Evolutionary conservation across 2,329 filamentous ascomycete genomes (phyloP).

Genomic region (Fusarium sp.): DNA sequence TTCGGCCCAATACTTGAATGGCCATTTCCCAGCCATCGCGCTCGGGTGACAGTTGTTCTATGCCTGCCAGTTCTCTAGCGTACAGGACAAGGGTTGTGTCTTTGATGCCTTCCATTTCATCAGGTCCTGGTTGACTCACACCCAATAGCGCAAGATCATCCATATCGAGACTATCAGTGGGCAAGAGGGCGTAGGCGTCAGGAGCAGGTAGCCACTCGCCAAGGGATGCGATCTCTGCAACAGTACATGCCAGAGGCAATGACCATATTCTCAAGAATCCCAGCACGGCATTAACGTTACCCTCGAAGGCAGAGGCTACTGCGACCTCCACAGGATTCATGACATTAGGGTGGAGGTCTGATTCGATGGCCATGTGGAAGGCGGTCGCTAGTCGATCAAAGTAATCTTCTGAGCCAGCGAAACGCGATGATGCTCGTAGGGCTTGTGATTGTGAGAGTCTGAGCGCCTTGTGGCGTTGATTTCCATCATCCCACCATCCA

Average conservation of each 20-base stretch:
- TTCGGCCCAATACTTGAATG: conserved; percentile 82
- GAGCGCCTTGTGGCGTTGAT: conserved; percentile 60
- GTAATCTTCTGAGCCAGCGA: conserved; percentile 75
- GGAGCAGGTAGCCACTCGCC: conserved; percentile 80
- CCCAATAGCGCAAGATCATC: conserved; percentile 88
- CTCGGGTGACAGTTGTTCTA: conserved; percentile 62
- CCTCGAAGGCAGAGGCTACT: conserved; percentile 85
- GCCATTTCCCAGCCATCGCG: conserved; percentile 91
- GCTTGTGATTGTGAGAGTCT: conserved; percentile 58
- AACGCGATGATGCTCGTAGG: conserved; percentile 56
- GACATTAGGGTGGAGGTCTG: conserved; percentile 82
- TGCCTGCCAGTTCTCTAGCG: conserved; percentile 74
- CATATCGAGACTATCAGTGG: conserved; percentile 78
- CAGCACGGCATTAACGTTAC: conserved; percentile 81
- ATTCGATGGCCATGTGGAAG: conserved; percentile 76
- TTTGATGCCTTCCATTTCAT: conserved; percentile 76
- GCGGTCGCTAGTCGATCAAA: conserved; percentile 78
- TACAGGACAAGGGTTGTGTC: conserved; percentile 85
- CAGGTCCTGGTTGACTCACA: conserved; percentile 69
- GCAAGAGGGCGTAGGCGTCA: conserved; percentile 59
- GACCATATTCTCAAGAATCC: conserved; percentile 84
- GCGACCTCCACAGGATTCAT: conserved; percentile 83
- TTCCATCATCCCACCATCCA: conserved; percentile 92
- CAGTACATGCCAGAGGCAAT: conserved; percentile 79
- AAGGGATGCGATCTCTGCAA: conserved; percentile 86